A percentile compares a stretch with the other conserved stretches of the same genome.
Evolutionary conservation across 306 rosid genomes (phyloP).

Genomic region (Hippophae tibetana): DNA sequence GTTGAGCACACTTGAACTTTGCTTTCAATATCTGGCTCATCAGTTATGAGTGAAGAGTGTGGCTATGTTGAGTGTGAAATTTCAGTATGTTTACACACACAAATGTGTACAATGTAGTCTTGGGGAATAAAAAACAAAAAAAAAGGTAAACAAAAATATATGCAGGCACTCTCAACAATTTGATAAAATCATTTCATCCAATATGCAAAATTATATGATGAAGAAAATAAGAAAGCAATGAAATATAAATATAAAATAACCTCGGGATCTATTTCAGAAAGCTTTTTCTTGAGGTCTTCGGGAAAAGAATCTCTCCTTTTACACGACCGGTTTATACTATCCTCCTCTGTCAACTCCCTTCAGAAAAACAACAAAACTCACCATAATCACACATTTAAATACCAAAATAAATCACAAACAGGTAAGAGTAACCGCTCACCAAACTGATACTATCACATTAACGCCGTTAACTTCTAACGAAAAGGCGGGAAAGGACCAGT

Average conservation of each 20-base stretch:
- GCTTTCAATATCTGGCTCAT: too few relatives aligned
- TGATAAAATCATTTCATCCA: neutral
- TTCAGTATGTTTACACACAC: too few relatives aligned
- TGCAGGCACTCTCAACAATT: neutral
- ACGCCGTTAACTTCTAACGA: constrained; percentile 51
- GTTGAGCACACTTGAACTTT: too few relatives aligned
- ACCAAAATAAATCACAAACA: neutral
- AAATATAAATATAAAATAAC: constrained; percentile 23
- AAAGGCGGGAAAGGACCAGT: constrained; percentile 62
- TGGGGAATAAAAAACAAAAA: too few relatives aligned
- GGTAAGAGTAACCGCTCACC: constrained; percentile 29
- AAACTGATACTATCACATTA: constrained; percentile 29
- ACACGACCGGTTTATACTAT: constrained; percentile 16
- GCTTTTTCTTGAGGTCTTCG: constrained; percentile 45
- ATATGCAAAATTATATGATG: neutral
- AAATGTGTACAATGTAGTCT: too few relatives aligned
- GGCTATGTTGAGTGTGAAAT: too few relatives aligned
- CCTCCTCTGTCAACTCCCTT: constrained; percentile 46
- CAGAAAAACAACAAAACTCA: constrained; percentile 11
- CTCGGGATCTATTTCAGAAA: constrained; percentile 74
- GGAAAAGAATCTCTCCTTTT: constrained; percentile 24
- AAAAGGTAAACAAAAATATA: neutral
- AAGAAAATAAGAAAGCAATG: neutral
- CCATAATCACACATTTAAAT: neutral
- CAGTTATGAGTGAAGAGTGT: too few relatives aligned